phyloP scores from a whole-genome alignment of 1,284 basidiomycete species.

The Naganishia sp. region DNA sequence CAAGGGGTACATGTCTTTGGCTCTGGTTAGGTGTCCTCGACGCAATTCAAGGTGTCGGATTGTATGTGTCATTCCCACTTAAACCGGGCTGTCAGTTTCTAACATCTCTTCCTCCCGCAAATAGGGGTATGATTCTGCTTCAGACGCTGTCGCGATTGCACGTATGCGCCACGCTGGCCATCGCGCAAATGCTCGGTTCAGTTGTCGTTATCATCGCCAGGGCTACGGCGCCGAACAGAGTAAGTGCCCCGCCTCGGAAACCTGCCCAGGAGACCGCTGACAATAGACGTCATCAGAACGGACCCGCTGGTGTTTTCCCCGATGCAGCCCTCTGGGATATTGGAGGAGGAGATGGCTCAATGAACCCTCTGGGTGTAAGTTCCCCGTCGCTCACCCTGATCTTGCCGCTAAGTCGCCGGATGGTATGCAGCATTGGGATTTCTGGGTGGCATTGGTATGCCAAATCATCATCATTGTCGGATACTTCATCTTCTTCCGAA shows the following conservation, averaged over 20 bases:
- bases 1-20: conserved; percentile 75
- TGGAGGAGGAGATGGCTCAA: conserved; percentile 53
- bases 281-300: conserved; percentile 75
- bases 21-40: conserved; percentile 91
- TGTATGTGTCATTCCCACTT: conserved; percentile 45
- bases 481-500: conserved; percentile 83
- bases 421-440: conserved; percentile 56
- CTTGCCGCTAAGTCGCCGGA: not conserved
- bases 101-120: not conserved
- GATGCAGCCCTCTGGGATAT: conserved; percentile 86
- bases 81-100: not conserved
- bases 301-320: conserved; percentile 87
- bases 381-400: not conserved
- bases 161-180: conserved; percentile 85
- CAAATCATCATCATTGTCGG: conserved; percentile 77
- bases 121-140: conserved; percentile 79
- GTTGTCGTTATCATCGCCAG: conserved; percentile 53
- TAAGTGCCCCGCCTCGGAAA: not conserved
- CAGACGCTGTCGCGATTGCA: conserved; percentile 89
- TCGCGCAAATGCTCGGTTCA: conserved; percentile 65
- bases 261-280: conserved; percentile 41
- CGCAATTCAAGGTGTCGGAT: conserved; percentile 85
- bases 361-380: conserved; percentile 45
- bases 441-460: conserved; percentile 76
- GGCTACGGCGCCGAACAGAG: conserved; percentile 52